Conservation (phyloP, 192 early-diverging fungal genomes). For the Linnemannia schmuckeri region DNA sequence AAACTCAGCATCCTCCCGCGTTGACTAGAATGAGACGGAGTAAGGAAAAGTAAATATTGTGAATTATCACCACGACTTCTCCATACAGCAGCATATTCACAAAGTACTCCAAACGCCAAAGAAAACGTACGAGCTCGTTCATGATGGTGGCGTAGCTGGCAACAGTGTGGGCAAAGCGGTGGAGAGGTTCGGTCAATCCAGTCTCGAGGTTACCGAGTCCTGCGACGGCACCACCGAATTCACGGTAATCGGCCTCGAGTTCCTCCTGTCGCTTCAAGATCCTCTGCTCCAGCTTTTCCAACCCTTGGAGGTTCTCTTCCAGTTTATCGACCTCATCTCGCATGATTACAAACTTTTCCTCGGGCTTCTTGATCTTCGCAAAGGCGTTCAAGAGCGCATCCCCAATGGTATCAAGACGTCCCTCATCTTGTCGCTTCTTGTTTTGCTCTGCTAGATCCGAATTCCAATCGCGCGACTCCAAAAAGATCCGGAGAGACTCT, state of each 20-base stretch:
- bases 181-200: conserved; percentile 81
- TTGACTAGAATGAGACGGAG: conserved; percentile 40
- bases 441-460: conserved; percentile 57
- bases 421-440: conserved; percentile 60
- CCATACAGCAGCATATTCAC: background rate
- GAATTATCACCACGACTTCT: background rate
- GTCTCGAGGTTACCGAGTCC: conserved; percentile 90
- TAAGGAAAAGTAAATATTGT: background rate
- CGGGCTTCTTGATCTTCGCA: conserved; percentile 89
- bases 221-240: conserved; percentile 81
- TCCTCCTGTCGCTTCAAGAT: conserved; percentile 84
- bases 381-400: conserved; percentile 92
- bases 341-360: conserved; percentile 88
- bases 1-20: conserved; percentile 76
- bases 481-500: conserved; percentile 79
- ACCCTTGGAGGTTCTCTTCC: conserved; percentile 86
- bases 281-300: conserved; percentile 86
- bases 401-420: conserved; percentile 85
- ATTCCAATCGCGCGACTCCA: conserved; percentile 85
- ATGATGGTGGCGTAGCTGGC: conserved; percentile 77
- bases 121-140: conserved; percentile 72
- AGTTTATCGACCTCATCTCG: conserved; percentile 85
- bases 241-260: conserved; percentile 81
- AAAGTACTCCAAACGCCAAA: background rate
- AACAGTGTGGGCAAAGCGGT: conserved; percentile 81